These are phyloP conservation scores for Hemerocallis citrina DNA, from an alignment of 106 monocot genomes.

Conservation along the genomic window DNA sequence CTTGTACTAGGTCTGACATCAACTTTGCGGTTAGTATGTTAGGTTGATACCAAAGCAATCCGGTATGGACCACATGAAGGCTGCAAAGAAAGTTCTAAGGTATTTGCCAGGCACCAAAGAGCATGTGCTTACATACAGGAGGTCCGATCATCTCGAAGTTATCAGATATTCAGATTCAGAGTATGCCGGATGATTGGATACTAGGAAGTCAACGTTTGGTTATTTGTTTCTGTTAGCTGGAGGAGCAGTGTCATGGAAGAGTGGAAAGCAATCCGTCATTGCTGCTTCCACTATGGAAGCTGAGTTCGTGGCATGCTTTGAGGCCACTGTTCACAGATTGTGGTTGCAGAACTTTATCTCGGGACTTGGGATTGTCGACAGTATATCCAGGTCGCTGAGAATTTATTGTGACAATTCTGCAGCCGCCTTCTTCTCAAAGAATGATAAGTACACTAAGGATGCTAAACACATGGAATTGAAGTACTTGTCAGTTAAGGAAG, in stretches of 20 bases:
- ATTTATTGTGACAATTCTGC: slow-evolving; percentile 12
- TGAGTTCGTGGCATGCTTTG: slow-evolving; percentile 12
- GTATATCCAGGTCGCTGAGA: slow-evolving; percentile 7
- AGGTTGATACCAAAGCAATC: slow-evolving; percentile 5
- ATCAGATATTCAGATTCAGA: background rate
- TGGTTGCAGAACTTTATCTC: slow-evolving; percentile 12
- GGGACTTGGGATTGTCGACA: slow-evolving; percentile 2
- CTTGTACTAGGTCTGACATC: background rate
- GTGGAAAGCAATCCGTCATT: slow-evolving; percentile 1
- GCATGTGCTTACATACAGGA: slow-evolving; percentile 2
- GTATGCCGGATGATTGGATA: slow-evolving; percentile 4
- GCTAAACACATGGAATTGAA: slow-evolving; percentile 13
- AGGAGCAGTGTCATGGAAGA: slow-evolving; percentile 1
- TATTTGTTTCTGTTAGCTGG: background rate
- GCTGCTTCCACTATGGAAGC: slow-evolving; percentile 7
- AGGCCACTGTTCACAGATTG: background rate
- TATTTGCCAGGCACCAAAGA: slow-evolving; percentile 1
- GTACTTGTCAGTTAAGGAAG: slow-evolving; percentile 13
- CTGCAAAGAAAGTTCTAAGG: background rate
- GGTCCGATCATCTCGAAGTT: background rate
- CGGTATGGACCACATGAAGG: slow-evolving; percentile 1
- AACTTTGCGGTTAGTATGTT: slow-evolving; percentile 4
- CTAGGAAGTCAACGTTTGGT: background rate
- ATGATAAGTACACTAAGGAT: slow-evolving; percentile 7
- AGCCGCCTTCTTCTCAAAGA: slow-evolving; percentile 6